A percentile compares a stretch with the other conserved stretches of the same genome.
phyloP scores from a whole-genome alignment of 352 stramenopile genomes.

The Blastocystis sp. region DNA sequence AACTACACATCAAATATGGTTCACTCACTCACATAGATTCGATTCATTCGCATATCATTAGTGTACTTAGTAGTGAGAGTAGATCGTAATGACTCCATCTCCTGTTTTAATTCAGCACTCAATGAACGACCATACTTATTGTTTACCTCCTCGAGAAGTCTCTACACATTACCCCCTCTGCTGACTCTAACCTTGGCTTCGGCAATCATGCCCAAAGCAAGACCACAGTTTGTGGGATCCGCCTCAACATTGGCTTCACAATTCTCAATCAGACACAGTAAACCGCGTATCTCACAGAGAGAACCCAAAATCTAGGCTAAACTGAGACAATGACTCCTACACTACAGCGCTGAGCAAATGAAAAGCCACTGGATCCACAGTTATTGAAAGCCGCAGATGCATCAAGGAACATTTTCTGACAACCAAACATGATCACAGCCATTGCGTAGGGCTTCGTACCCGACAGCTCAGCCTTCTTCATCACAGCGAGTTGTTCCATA shows the following conservation, averaged over 20 bases:
- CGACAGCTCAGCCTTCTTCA: constrained; percentile 2
- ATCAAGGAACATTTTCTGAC: constrained; percentile 22
- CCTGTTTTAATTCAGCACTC: not conserved
- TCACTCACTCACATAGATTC: not conserved
- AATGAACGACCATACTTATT: not conserved
- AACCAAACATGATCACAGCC: not conserved
- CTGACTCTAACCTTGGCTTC: not conserved
- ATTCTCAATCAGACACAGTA: not conserved
- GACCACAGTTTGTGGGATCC: not conserved
- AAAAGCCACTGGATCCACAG: not conserved
- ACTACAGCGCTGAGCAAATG: not conserved
- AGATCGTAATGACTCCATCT: not conserved
- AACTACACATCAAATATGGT: not conserved
- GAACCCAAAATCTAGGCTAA: not conserved
- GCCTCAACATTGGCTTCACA: not conserved
- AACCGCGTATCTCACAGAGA: not conserved
- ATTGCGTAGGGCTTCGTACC: constrained; percentile 1
- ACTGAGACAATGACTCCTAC: not conserved
- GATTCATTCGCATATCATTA: not conserved
- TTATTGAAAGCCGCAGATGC: not conserved
- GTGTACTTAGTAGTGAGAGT: not conserved
- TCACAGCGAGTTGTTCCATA: not conserved
- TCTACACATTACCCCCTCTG: not conserved
- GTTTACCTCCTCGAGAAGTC: not conserved
- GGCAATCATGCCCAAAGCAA: not conserved